Evolutionary conservation across 2,329 filamentous ascomycete species (phyloP), one percentile per base, ranked within the genome.

Genomic region (Xylaria sp.): DNA sequence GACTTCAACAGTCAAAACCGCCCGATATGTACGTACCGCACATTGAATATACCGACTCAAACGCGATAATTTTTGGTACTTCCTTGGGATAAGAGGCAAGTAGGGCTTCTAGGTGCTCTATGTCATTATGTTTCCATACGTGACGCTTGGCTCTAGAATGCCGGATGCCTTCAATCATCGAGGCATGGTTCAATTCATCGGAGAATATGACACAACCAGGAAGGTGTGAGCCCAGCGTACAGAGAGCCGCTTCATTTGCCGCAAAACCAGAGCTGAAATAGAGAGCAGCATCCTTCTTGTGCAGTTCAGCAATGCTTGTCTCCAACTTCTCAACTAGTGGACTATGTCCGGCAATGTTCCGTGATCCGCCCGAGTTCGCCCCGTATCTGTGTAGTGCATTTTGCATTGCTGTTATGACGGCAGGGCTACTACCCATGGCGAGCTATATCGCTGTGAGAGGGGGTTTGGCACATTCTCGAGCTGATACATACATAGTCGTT

Each of bases 331-430:
- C 90, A 6, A 96, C 95, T 78, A 98, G 95, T 81, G 92, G 89
- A 81, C 98, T 98, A 83, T 99, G 96, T n/a, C 96, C 96, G n/a
- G 96, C 98, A 70, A 99, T 99, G 80, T 99, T 99, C 75, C 96
- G 89, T 59, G 96, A 98, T 63, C 96, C 96, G 69, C 96, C 96
- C 33, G 96, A 96, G 68, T 96, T 96, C 40, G 95, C 93, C 69
- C 96, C 96, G 76, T 98, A 98, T 77, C 90, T 93, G 74, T 98
- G 94, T 58, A 98, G 84, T 2, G 94, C 97, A 79, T 95, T 88
- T 79, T 99, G 94, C 95, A 98, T 98, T 64, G 88, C 89, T 80
- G 92, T 89, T 76, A 99, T 83, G 11, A 99, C 95, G 58, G 92
- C 86, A 11, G 89, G 88, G 82, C 97, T 97, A 75, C 94, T 89